Evolutionary conservation across 2,329 filamentous ascomycete species (phyloP).

Genomic region (Delphinella strobiligena): DNA sequence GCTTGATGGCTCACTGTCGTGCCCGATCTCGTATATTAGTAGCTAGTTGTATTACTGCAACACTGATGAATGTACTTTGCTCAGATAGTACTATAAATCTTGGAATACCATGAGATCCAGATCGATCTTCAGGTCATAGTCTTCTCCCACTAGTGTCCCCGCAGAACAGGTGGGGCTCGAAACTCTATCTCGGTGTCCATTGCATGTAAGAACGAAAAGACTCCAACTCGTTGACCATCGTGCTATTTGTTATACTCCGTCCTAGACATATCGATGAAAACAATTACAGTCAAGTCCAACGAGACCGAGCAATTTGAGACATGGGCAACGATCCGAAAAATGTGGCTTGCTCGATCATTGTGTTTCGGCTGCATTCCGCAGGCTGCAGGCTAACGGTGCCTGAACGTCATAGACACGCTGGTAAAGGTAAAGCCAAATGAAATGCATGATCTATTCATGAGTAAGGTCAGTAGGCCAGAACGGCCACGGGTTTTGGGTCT

Average conservation of each 20-base stretch:
- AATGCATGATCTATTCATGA: background rate
- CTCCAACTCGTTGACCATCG: background rate
- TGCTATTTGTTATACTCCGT: background rate
- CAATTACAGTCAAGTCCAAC: too few relatives aligned
- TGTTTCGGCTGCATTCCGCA: background rate
- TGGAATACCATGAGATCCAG: too few relatives aligned
- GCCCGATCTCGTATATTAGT: too few relatives aligned
- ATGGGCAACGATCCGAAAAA: too few relatives aligned
- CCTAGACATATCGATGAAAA: background rate
- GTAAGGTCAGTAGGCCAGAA: slow-evolving; percentile 4
- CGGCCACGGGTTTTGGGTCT: slow-evolving; percentile 1
- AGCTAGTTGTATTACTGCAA: too few relatives aligned
- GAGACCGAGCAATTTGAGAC: too few relatives aligned
- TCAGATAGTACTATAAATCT: too few relatives aligned
- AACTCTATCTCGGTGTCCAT: background rate
- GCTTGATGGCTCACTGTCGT: too few relatives aligned
- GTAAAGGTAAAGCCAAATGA: slow-evolving; percentile 10
- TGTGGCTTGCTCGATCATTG: background rate
- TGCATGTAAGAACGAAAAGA: slow-evolving; percentile 1
- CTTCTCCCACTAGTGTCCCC: too few relatives aligned
- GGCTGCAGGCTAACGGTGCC: background rate
- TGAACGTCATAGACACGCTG: slow-evolving; percentile 11
- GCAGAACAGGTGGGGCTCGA: background rate
- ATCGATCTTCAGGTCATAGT: too few relatives aligned
- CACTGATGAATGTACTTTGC: too few relatives aligned